Evolutionary conservation across 108 stramenopile genomes (phyloP).

Genomic region (Pseudonitzschia multiseries): DNA sequence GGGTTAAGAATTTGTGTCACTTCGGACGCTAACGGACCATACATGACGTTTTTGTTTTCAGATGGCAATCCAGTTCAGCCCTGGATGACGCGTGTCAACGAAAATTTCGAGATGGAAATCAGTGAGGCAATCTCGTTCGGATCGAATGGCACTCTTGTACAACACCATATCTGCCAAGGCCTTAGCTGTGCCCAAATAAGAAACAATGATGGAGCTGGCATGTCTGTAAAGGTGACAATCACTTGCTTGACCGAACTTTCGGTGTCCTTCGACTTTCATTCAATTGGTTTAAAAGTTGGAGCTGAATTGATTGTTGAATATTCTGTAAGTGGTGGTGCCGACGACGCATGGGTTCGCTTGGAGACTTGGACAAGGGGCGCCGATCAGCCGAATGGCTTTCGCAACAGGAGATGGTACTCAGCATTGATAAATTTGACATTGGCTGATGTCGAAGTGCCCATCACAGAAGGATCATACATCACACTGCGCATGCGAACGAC

Average conservation of each 20-base stretch:
- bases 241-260: background rate
- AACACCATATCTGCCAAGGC: background rate
- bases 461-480: no score
- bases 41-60: conserved; percentile 38
- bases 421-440: background rate
- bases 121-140: background rate
- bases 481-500: background rate
- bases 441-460: background rate
- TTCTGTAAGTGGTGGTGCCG: background rate
- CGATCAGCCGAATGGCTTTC: background rate
- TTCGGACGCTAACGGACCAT: conserved; percentile 10
- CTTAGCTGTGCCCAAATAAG: background rate
- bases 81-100: background rate
- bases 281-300: background rate
- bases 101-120: conserved; percentile 1
- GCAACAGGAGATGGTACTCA: background rate
- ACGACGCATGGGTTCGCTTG: background rate
- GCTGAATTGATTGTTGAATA: background rate
- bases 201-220: background rate
- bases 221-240: background rate
- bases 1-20: conserved; percentile 36
- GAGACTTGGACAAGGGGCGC: conserved; percentile 1
- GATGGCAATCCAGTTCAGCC: background rate
- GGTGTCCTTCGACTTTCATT: background rate
- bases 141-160: background rate